Evolutionary conservation across 2,329 filamentous ascomycete species (phyloP).

Genomic region (Sclerotinia minor): DNA sequence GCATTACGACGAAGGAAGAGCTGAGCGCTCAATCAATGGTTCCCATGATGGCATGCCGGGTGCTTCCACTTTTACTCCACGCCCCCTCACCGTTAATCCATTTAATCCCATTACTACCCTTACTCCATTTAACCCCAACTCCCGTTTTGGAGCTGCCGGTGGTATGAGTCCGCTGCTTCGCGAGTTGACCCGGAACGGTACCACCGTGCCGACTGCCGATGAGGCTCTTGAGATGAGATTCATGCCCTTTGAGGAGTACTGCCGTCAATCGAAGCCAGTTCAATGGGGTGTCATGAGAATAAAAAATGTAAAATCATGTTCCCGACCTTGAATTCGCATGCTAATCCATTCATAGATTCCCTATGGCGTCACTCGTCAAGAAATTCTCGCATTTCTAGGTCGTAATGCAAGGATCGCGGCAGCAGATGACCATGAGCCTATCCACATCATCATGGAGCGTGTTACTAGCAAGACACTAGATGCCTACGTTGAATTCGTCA

Average conservation of each 20-base stretch:
- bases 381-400: conserved; percentile 60
- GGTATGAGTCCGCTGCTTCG: conserved; percentile 30
- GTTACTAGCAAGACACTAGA: conserved; percentile 62
- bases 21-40: background rate
- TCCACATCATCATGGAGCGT: conserved; percentile 67
- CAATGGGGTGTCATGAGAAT: conserved; percentile 43
- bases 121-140: conserved; percentile 20
- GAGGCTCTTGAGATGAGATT: conserved; percentile 38
- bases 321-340: conserved; percentile 8
- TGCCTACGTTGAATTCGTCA: conserved; percentile 59
- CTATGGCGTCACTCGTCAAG: conserved; percentile 53
- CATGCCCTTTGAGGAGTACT: conserved; percentile 43
- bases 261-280: conserved; percentile 35
- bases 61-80: background rate
- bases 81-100: conserved; percentile 26
- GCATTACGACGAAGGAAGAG: background rate
- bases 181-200: conserved; percentile 33
- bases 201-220: conserved; percentile 33
- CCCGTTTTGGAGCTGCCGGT: conserved; percentile 12
- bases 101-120: conserved; percentile 20
- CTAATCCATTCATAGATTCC: conserved; percentile 50
- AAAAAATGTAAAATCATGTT: conserved; percentile 41
- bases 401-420: conserved; percentile 57
- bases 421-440: conserved; percentile 53
- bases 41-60: background rate